phyloP scores from a whole-genome alignment of 2,329 filamentous ascomycete species.

The Cladosporium sp. region DNA sequence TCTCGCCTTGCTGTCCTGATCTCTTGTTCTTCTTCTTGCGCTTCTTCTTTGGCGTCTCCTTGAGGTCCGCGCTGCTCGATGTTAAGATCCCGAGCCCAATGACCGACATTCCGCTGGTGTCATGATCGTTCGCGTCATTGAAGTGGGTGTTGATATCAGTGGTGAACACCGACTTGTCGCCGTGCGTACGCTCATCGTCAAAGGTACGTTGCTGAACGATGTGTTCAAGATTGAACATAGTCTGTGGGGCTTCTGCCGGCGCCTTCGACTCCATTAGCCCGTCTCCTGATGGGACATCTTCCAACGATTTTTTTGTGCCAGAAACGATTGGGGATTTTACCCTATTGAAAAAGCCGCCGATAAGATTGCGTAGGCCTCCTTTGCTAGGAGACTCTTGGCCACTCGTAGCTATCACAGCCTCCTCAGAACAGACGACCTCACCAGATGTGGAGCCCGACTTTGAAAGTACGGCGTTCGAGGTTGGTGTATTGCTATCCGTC shows the following conservation, averaged over 20 bases:
- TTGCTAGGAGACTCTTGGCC: conserved; percentile 12
- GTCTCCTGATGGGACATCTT: background rate
- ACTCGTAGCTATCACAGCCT: background rate
- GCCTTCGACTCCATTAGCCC: conserved; percentile 7
- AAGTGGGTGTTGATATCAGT: background rate
- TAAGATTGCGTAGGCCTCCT: background rate
- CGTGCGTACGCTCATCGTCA: background rate
- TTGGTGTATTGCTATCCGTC: background rate
- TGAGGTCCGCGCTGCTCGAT: background rate
- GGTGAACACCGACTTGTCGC: background rate
- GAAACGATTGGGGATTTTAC: conserved; percentile 6
- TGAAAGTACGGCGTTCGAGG: background rate
- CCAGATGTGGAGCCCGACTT: background rate
- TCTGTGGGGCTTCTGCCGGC: background rate
- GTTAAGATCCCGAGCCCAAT: background rate
- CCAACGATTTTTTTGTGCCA: background rate
- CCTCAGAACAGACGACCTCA: background rate
- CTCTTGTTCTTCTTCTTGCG: conserved; percentile 4
- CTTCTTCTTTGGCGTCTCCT: background rate
- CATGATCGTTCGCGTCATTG: background rate
- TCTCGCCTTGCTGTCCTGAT: background rate
- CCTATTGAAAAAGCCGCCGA: background rate
- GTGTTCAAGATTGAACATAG: background rate
- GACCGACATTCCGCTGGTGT: background rate
- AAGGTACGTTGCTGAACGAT: background rate